Conservation (phyloP, 2,329 filamentous ascomycete genomes). For the Cytospora paraplurivora region DNA sequence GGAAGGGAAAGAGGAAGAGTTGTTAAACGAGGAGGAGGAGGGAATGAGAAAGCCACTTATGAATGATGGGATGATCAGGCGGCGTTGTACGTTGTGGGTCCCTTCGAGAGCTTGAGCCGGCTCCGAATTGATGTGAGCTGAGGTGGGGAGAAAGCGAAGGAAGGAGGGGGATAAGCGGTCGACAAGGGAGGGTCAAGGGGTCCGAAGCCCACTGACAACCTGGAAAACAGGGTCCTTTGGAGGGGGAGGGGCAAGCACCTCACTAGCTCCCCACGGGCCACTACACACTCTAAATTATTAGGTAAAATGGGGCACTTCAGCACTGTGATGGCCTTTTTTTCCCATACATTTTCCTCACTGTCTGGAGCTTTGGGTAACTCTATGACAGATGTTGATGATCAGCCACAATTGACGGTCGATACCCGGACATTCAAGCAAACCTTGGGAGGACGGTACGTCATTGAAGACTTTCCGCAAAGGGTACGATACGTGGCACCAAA, state of each 20-base stretch:
- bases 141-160: background rate
- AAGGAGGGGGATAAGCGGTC: background rate
- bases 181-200: conserved; percentile 11
- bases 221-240: conserved; percentile 5
- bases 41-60: conserved; percentile 25
- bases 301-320: background rate
- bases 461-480: too few species aligned
- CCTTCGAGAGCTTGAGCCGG: conserved; percentile 10
- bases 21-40: background rate
- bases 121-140: background rate
- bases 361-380: background rate
- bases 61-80: conserved; percentile 16
- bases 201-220: conserved; percentile 21
- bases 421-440: too few species aligned
- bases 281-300: conserved; percentile 13
- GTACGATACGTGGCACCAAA: too few species aligned
- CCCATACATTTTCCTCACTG: background rate
- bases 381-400: background rate
- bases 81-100: conserved; percentile 23
- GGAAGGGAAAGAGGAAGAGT: conserved; percentile 7
- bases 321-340: background rate
- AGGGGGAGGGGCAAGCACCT: conserved; percentile 11
- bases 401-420: background rate
- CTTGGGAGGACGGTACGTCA: too few species aligned
- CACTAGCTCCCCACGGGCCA: conserved; percentile 13